Evolutionary conservation across 192 early-diverging fungal genomes (phyloP), one percentile per base, ranked within the genome.

Genomic region (Dimargaris xerosporica): DNA sequence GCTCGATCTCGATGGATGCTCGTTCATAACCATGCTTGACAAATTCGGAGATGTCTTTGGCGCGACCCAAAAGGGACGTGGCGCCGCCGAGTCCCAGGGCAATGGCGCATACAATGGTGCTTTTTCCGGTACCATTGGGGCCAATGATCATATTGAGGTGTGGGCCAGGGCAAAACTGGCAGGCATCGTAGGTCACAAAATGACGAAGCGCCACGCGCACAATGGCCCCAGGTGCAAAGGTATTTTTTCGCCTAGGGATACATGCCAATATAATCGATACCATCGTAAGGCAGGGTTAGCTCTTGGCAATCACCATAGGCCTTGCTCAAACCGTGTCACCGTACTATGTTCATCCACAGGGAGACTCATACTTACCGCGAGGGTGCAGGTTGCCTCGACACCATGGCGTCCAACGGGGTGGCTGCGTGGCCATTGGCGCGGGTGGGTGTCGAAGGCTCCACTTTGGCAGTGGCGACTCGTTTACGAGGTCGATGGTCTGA

Each of bases 101-200:
- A 55, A 98, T 87, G 0, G 92, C 93, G 67, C 93, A 96, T 1
- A 98, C 93, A 43, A 96, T 86, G 0, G 92, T 92, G 45, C 85
- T 88, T 66, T 99, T 99, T 51, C 96, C 96, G 0, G 96, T 95
- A 10, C 94, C 94, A 68, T 96, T 98, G 3, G 93, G 89, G 26
- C 90, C 93, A 54, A 96, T 89, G 34, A 98, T 89, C 96, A 99
- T 99, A 71, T 99, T 99, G 69, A 99, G 78, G 64, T 93, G 80
- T 0, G 93, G 93, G 0, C 96, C 96, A 1, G 96, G 94, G 9
- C 48, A 67, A 58, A 94, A 85, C 54, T 91, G 84, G 60, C 87
- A 86, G 12, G 71, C 71, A 63, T 92, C 86, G 70, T 99, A 99
- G 0, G 96, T 99, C n/a, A 99, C 85, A 72, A 99, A 99, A 70